phyloP scores from a whole-genome alignment of 306 rosid species.

The Cicer yamashitae region DNA sequence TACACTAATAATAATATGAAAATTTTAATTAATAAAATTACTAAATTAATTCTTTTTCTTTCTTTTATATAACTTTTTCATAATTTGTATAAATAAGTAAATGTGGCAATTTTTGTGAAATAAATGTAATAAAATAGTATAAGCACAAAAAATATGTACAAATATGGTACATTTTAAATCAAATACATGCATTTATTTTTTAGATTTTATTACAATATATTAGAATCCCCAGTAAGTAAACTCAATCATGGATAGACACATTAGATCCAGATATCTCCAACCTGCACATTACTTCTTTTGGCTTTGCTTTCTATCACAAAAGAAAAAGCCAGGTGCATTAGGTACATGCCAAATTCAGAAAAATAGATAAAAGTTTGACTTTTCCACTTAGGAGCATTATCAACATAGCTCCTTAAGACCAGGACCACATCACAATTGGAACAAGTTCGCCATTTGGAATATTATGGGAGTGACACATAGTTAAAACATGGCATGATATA shows the following conservation, averaged over 20 bases:
- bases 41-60: too few species aligned
- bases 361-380: conserved; percentile 39
- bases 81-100: too few species aligned
- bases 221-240: conserved; percentile 23
- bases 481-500: conserved; percentile 1
- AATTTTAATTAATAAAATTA: too few species aligned
- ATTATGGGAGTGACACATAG: conserved; percentile 34
- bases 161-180: too few species aligned
- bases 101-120: too few species aligned
- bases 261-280: conserved; percentile 15
- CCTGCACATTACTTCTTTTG: conserved; percentile 31
- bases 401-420: neutral
- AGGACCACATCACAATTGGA: conserved; percentile 46
- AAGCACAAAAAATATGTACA: too few species aligned
- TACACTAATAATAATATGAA: too few species aligned
- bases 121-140: too few species aligned
- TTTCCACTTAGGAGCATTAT: conserved; percentile 30
- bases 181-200: too few species aligned
- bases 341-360: conserved; percentile 47
- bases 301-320: conserved; percentile 32
- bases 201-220: too few species aligned
- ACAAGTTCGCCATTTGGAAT: conserved; percentile 39
- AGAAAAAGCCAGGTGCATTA: conserved; percentile 43
- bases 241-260: conserved; percentile 9
- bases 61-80: too few species aligned